Evolutionary conservation across 179 eudicot species (phyloP), one percentile per base, ranked within the genome.

Genomic region (Actinidia arguta): DNA sequence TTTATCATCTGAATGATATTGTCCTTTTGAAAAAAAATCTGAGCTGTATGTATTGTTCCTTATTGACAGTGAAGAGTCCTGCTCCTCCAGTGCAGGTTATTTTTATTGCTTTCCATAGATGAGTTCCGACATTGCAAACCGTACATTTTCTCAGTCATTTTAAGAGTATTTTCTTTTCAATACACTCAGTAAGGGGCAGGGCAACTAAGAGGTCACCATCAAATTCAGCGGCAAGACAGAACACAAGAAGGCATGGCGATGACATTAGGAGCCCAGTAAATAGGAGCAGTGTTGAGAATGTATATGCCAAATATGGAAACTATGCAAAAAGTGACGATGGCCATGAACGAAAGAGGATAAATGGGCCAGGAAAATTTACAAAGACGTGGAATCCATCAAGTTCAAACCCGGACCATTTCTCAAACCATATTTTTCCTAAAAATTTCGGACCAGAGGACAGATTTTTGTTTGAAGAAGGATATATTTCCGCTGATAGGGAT

Each of bases 11-110:
- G 25, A 52, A 73, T 12, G 13, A 10, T 13, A n/a, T 72, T 72
- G 9, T 20, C 20, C 47, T 48, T 46, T 8, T 20, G 17, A 64
- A n/a, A 14, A 36, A 48, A 44, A 39, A n/a, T 17, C 13, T 56
- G 24, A 50, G 69, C 81, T 63, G 47, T 58, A 62, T 47, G 69
- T n/a, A 42, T 39, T 75, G 79, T 17, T 31, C 82, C 71, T 27
- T 82, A 59, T 88, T 31, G 75, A 74, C 91, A 94, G 98, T 56
- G 97, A 90, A 73, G 98, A 93, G 85, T 93, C 94, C 58, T 89
- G 92, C 86, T 92, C 97, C 46, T 90, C 95, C 62, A 84, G 85
- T 71, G 94, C 93, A 92, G 98, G 96, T 94, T 83, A 51, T 67
- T 54, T 63, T 47, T 73, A 59, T 69, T 81, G 13, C 51, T 61